Evolutionary conservation across 2,329 filamentous ascomycete genomes (phyloP), one percentile per base, ranked within the genome.

Genomic region (Orbilia blumenaviensis): DNA sequence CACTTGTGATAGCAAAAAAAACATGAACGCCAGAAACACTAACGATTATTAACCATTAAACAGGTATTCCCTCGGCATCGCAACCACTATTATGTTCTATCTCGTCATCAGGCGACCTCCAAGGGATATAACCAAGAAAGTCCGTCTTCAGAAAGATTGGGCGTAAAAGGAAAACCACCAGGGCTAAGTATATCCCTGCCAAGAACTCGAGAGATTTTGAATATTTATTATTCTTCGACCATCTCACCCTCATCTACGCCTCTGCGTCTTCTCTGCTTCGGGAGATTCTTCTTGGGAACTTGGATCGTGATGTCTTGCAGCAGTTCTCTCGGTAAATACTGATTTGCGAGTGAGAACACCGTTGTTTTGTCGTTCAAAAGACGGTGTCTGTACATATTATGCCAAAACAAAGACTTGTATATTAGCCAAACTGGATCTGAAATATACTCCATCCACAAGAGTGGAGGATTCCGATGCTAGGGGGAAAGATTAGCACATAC

Each of bases 31-130:
- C 48, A 27, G 48, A 32, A 60, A 42, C 23, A 38, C 52, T 56
- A 41, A 67, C 34, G 29, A 21, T 56, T n/a, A n/a, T n/a, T n/a
- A n/a, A n/a, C 32, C 8, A 32, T 16, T 81, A 66, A 29, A 27
- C 79, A 97, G 93, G 93, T 97, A 96, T 82, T 92, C 91, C 78
- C 87, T 96, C 78, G 91, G 89, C 69, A 83, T 91, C 42, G 94
- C 94, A 69, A 99, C 95, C 41, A 89, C 92, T 10, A 88, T 99
- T 81, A 99, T 99, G 95, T 86, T 99, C 81, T 97, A 91, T 88
- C 94, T 98, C 92, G 89, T 99, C 38, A 85, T 97, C 77, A 93
- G 92, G 83, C 97, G 94, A 84, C 93, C 93, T 12, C 87, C 92
- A 8, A 89, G 90, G 25, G 89, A 92, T 80, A 86, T 92, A 54